phyloP scores from a whole-genome alignment of 2,329 filamentous ascomycete species.

The Harringtonia aguacate region DNA sequence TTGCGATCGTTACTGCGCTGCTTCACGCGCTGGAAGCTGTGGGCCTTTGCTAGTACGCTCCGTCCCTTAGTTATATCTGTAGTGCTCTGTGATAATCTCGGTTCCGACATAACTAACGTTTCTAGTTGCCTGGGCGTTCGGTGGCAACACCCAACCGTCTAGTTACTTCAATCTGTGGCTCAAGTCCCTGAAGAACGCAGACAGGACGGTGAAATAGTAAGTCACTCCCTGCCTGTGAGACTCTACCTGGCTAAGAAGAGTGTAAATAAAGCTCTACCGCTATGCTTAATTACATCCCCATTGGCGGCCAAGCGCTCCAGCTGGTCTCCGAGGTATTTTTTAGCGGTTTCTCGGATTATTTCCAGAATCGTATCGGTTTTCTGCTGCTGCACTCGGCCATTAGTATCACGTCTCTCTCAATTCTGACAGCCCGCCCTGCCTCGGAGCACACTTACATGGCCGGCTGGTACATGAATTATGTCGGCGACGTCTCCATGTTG shows the following conservation, averaged over 20 bases:
- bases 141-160: conserved; percentile 2
- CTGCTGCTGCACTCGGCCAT: conserved; percentile 4
- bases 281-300: conserved; percentile 8
- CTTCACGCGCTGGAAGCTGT: conserved; percentile 7
- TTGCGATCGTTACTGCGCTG: conserved; percentile 3
- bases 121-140: conserved; percentile 5
- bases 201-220: conserved; percentile 6
- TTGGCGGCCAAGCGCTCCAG: conserved; percentile 6
- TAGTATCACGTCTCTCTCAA: conserved; percentile 5
- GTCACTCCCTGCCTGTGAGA: not conserved
- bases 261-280: conserved; percentile 2
- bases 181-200: conserved; percentile 4
- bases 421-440: conserved; percentile 1
- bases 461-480: conserved; percentile 7
- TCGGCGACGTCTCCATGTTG: conserved; percentile 6
- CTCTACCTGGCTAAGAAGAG: too few species aligned
- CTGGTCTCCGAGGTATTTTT: conserved; percentile 5
- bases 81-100: too few species aligned
- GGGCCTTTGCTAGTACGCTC: conserved; percentile 3
- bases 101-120: not conserved
- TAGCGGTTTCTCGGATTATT: conserved; percentile 3
- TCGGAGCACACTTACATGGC: conserved; percentile 4
- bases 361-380: conserved; percentile 2
- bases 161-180: conserved; percentile 8
- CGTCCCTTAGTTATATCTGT: too few species aligned